Evolutionary conservation across 2,329 filamentous ascomycete species (phyloP).

Genomic region (Fusarium coicis): DNA sequence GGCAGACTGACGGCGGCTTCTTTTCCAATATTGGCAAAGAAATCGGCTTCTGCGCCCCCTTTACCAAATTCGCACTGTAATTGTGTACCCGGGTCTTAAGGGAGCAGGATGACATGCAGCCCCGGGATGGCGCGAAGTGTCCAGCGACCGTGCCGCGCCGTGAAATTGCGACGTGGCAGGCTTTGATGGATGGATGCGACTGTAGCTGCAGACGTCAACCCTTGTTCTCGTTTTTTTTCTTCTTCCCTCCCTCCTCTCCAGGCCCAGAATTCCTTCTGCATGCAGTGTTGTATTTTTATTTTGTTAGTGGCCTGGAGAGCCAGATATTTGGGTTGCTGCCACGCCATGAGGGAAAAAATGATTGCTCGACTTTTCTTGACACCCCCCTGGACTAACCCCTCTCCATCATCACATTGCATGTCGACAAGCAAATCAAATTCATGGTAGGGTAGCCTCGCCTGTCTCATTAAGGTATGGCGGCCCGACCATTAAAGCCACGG

Average conservation of each 20-base stretch:
- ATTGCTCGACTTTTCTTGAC: slow-evolving; percentile 4
- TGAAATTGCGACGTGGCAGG: slow-evolving; percentile 48
- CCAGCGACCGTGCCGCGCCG: slow-evolving; percentile 43
- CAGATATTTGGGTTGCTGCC: slow-evolving; percentile 14
- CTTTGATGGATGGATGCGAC: slow-evolving; percentile 31
- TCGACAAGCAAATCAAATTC: slow-evolving; percentile 11
- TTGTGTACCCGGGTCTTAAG: slow-evolving; percentile 20
- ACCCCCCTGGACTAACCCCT: background rate
- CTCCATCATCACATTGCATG: background rate
- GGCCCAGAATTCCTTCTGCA: slow-evolving; percentile 7
- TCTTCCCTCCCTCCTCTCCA: background rate
- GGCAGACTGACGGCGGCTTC: slow-evolving; percentile 34
- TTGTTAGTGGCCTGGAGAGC: background rate
- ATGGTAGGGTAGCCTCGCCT: slow-evolving; percentile 34
- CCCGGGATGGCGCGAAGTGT: slow-evolving; percentile 44
- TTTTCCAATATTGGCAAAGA: slow-evolving; percentile 23
- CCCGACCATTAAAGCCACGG: slow-evolving; percentile 33
- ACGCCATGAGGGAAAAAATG: background rate
- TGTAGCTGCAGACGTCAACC: slow-evolving; percentile 19
- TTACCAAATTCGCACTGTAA: slow-evolving; percentile 34
- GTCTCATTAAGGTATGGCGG: slow-evolving; percentile 39
- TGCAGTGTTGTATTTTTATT: slow-evolving; percentile 3
- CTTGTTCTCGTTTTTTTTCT: slow-evolving; percentile 16
- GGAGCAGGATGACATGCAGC: slow-evolving; percentile 45
- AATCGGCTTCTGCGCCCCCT: slow-evolving; percentile 15